Evolutionary conservation across 2,329 filamentous ascomycete genomes (phyloP), one percentile per base, ranked within the genome.

Genomic region (Curvularia sp.): DNA sequence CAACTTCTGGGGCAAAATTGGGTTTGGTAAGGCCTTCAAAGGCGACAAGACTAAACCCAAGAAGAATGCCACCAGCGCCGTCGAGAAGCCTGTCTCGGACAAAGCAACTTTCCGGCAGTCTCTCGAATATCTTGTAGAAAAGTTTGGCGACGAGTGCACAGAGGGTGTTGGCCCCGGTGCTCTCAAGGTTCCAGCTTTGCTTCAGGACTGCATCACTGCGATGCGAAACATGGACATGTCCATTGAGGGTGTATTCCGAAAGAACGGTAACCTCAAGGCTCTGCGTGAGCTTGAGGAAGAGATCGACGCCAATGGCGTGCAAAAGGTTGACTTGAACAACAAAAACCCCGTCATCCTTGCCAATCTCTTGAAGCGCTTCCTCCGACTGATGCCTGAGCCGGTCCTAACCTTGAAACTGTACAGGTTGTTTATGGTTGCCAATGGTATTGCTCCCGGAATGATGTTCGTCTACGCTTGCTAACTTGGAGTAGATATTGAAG

Each of bases 161-260:
- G 93, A 98, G 75, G 95, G 95, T 35, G 92, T 99, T 61, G 95
- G 95, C 0, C 93, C 95, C 10, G 94, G 93, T 18, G 90, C 92
- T 13, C 83, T 99, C 56, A 90, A 92, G 53, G 92, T 99, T 42
- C 95, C 95, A 2, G 91, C 92, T n/a, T 84, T 99, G 52, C 86
- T 99, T n/a, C 94, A 98, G 71, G 94, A 97, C 74, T 89, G 94
- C 49, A 89, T 99, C 38, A 90, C 91, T 4, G 93, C 93, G 12
- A 97, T 99, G 92, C 89, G 93, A 69, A 95, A 94, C 78, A 98
- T 99, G 92, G 95, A 99, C 77, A 93, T 99, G 81, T 98, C 94
- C 1, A 92, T 99, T 1, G 95, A 99, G 78, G 95, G 95, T 70
- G 93, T 99, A 22, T 99, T 99, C 86, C 89, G 95, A 68, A 99